Conservation (phyloP, 805 yeast genomes). For the Saccharomycopsis lassenensis region DNA sequence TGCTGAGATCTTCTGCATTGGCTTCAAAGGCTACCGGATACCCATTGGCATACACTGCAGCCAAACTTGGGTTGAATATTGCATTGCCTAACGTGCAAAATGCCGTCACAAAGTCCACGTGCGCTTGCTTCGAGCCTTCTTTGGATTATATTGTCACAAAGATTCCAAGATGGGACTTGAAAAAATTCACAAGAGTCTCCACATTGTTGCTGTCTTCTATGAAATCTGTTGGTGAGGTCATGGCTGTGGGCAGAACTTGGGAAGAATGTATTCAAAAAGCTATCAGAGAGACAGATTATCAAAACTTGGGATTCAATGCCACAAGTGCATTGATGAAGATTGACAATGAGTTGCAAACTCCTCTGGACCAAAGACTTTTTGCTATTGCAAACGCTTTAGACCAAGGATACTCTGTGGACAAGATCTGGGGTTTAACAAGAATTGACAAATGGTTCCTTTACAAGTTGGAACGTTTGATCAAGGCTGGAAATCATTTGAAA, state of each 20-base stretch:
- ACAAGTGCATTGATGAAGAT: slow-evolving; percentile 80
- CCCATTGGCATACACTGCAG: slow-evolving; percentile 97
- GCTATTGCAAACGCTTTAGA: slow-evolving; percentile 93
- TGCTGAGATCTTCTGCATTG: slow-evolving; percentile 96
- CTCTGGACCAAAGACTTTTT: slow-evolving; percentile 93
- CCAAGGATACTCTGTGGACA: slow-evolving; percentile 82
- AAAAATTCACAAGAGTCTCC: slow-evolving; percentile 89
- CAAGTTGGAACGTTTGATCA: slow-evolving; percentile 67
- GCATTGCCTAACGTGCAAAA: slow-evolving; percentile 86
- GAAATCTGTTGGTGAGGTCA: slow-evolving; percentile 99
- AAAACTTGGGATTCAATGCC: slow-evolving; percentile 85
- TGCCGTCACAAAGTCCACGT: slow-evolving; percentile 87
- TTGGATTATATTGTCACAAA: slow-evolving; percentile 93
- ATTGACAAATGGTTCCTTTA: slow-evolving; percentile 95
- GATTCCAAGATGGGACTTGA: slow-evolving; percentile 98
- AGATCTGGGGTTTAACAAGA: slow-evolving; percentile 81
- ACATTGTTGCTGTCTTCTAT: slow-evolving; percentile 80
- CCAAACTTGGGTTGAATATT: slow-evolving; percentile 87
- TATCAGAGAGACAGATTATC: slow-evolving; percentile 91
- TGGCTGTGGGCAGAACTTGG: slow-evolving; percentile 94
- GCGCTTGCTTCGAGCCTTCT: slow-evolving; percentile 96
- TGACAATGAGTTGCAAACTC: slow-evolving; percentile 88
- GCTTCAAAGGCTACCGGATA: slow-evolving; percentile 99
- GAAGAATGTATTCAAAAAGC: slow-evolving; percentile 98
- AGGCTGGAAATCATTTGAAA: slow-evolving; percentile 53